These are phyloP conservation scores for Lentinula lateritia DNA, from an alignment of 768 basidiomycete species.

Conservation along the genomic window DNA sequence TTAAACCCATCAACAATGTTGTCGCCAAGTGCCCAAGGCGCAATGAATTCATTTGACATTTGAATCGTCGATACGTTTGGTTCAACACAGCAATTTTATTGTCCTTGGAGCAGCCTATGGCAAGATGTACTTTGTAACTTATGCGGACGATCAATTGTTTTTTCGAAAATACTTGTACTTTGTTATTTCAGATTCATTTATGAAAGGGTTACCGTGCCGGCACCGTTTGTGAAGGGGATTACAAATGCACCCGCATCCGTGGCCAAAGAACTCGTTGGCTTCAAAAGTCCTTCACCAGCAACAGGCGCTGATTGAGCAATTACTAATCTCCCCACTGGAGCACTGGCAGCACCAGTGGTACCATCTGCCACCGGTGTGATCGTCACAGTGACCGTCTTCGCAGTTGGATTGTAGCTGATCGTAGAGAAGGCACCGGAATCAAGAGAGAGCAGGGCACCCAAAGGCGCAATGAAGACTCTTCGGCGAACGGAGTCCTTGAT, in stretches of 20 bases:
- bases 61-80: no score
- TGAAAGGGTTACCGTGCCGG: neutral
- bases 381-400: constrained; percentile 32
- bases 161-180: neutral
- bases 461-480: constrained; percentile 45
- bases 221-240: constrained; percentile 35
- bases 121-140: no score
- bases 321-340: constrained; percentile 39
- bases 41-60: no score
- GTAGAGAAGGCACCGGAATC: constrained; percentile 49
- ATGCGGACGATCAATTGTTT: no score
- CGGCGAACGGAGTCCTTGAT: constrained; percentile 43
- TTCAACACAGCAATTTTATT: no score
- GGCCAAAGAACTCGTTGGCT: constrained; percentile 29
- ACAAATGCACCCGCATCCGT: constrained; percentile 43
- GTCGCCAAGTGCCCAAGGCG: no score
- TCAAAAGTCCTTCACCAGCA: constrained; percentile 32
- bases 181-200: neutral
- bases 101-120: no score
- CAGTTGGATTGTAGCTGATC: constrained; percentile 33
- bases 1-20: no score
- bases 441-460: constrained; percentile 38
- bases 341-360: constrained; percentile 34
- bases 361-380: constrained; percentile 31
- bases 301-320: constrained; percentile 36